phyloP scores from a whole-genome alignment of 768 basidiomycete genomes.

The Favolaschia claudopus region DNA sequence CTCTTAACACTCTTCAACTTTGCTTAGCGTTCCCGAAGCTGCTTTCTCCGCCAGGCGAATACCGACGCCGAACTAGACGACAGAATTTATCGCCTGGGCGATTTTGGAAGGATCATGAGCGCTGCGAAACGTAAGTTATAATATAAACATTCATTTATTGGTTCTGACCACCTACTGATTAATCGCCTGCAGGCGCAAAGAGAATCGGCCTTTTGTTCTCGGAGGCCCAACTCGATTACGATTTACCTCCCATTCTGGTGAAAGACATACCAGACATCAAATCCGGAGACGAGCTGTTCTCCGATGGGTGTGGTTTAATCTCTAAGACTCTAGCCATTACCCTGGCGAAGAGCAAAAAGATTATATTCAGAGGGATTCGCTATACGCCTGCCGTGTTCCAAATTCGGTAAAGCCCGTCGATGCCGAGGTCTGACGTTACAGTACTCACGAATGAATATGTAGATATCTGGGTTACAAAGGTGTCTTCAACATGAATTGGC shows the following conservation, averaged over 20 bases:
- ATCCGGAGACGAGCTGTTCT: conserved; percentile 64
- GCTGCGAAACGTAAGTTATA: conserved; percentile 62
- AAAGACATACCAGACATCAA: conserved; percentile 68
- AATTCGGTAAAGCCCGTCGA: conserved; percentile 53
- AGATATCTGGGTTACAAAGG: conserved; percentile 80
- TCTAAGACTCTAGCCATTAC: conserved; percentile 57
- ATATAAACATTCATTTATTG: not conserved
- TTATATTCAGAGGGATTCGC: conserved; percentile 60
- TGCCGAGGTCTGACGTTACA: not conserved
- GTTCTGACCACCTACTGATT: not conserved
- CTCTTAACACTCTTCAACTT: not conserved
- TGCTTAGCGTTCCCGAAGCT: conserved; percentile 65
- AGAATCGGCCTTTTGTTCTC: conserved; percentile 74
- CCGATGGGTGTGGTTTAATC: conserved; percentile 76
- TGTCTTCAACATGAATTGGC: not conserved
- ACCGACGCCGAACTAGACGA: conserved; percentile 63
- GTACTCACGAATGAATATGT: not conserved
- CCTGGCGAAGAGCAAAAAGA: conserved; percentile 60
- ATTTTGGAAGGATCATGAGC: conserved; percentile 68
- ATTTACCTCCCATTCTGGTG: conserved; percentile 55
- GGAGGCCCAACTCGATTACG: conserved; percentile 65
- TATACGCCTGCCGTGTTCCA: conserved; percentile 72
- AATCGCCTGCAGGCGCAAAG: conserved; percentile 61
- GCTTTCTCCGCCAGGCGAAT: conserved; percentile 64
- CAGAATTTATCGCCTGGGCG: conserved; percentile 64